These are phyloP conservation scores for Hortiboletus campestris DNA, from an alignment of 768 basidiomycete genomes.

Conservation along the genomic window DNA sequence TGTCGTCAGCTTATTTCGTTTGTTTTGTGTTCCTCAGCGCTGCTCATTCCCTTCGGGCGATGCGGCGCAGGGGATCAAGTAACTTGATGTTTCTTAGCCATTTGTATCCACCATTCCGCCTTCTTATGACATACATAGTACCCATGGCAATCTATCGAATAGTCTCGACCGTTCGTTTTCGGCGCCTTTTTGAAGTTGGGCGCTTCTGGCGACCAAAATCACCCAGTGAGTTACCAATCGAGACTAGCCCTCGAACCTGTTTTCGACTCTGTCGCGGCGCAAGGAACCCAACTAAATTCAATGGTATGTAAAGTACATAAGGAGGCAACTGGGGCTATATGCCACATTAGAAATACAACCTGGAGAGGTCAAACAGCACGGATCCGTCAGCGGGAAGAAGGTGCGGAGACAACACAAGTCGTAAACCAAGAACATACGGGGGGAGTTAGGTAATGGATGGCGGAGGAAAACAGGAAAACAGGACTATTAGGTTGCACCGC, in stretches of 20 bases:
- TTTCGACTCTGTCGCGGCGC: neutral
- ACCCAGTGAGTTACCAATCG: too few species aligned
- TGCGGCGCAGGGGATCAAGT: constrained; percentile 10
- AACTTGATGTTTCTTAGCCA: constrained; percentile 10
- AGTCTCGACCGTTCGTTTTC: too few species aligned
- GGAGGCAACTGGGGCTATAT: neutral
- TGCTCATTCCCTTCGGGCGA: constrained; percentile 3
- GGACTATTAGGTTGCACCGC: neutral
- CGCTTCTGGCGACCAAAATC: too few species aligned
- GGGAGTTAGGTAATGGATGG: neutral
- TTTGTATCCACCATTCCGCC: constrained; percentile 9
- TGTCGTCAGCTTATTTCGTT: constrained; percentile 25
- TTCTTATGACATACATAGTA: constrained; percentile 1
- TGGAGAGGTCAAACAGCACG: neutral
- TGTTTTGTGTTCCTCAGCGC: constrained; percentile 29
- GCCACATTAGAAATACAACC: constrained; percentile 16
- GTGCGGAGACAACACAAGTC: neutral
- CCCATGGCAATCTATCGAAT: neutral
- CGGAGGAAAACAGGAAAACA: neutral
- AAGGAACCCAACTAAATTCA: neutral
- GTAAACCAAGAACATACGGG: neutral
- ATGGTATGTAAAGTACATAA: constrained; percentile 11
- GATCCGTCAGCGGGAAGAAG: neutral
- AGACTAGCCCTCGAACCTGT: neutral
- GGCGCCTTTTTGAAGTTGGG: too few species aligned